Evolutionary conservation across 1,284 basidiomycete genomes (phyloP).

Genomic region (Mycena sp.): DNA sequence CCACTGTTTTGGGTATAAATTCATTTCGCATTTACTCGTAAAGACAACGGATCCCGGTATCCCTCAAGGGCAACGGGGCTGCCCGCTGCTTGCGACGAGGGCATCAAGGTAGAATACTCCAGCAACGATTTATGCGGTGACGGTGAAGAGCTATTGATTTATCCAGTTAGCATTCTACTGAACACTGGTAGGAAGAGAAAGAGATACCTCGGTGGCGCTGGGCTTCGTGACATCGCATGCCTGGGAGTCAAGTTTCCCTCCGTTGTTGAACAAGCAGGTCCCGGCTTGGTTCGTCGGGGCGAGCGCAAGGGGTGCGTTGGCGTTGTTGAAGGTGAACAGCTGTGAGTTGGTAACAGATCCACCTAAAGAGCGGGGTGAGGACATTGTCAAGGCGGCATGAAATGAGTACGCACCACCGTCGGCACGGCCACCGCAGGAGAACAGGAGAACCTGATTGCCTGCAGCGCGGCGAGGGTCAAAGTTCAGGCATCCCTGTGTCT

Average conservation of each 20-base stretch:
- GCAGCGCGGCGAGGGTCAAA: slow-evolving; percentile 34
- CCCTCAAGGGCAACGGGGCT: slow-evolving; percentile 5
- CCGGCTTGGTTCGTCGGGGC: slow-evolving; percentile 23
- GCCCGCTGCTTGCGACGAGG: neutral
- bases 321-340: slow-evolving; percentile 33
- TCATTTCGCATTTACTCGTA: slow-evolving; percentile 6
- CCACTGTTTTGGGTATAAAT: slow-evolving; percentile 18
- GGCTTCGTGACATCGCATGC: slow-evolving; percentile 22
- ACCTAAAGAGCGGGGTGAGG: slow-evolving; percentile 1
- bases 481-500: slow-evolving; percentile 33
- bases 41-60: neutral
- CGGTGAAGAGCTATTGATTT: slow-evolving; percentile 22
- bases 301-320: slow-evolving; percentile 9
- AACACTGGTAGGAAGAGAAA: neutral
- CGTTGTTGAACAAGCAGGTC: slow-evolving; percentile 30
- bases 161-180: too few relatives aligned
- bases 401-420: slow-evolving; percentile 29
- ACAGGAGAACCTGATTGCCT: slow-evolving; percentile 37
- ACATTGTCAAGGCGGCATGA: neutral
- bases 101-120: neutral
- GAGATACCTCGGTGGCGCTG: neutral
- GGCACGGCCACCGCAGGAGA: slow-evolving; percentile 38
- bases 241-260: slow-evolving; percentile 27
- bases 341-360: slow-evolving; percentile 37
- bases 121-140: slow-evolving; percentile 8